Percentiles rank a stretch among this genome's conserved stretches.
Evolutionary conservation across 2,329 filamentous ascomycete genomes (phyloP).

Genomic region (Ascochyta pisi): DNA sequence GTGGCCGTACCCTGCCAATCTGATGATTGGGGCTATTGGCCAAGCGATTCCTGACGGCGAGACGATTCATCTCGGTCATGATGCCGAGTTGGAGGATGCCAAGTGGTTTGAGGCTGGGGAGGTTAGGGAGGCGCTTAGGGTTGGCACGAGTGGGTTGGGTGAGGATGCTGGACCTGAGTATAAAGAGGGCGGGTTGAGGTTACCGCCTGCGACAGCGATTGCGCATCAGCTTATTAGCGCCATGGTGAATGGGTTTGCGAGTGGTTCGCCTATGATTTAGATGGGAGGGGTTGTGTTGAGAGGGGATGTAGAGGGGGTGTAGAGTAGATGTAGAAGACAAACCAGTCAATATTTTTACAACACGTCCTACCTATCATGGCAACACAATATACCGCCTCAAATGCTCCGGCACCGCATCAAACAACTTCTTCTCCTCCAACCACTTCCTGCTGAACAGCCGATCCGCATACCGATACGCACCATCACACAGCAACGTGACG

Average conservation of each 20-base stretch:
- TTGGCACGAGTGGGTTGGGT: constrained; percentile 72
- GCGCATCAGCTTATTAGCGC: constrained; percentile 86
- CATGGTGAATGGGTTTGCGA: constrained; percentile 77
- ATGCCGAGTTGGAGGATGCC: constrained; percentile 89
- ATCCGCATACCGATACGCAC: constrained; percentile 97
- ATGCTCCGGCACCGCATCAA: constrained; percentile 81
- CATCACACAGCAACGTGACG: constrained; percentile 92
- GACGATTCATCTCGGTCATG: constrained; percentile 80
- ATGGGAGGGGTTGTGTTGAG: background rate
- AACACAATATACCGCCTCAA: constrained; percentile 94
- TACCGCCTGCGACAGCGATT: constrained; percentile 89
- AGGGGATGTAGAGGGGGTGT: background rate
- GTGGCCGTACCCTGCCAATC: constrained; percentile 61
- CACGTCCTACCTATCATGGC: constrained; percentile 57
- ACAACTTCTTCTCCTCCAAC: constrained; percentile 84
- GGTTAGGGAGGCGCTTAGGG: constrained; percentile 73
- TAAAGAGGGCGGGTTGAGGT: constrained; percentile 75
- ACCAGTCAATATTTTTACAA: background rate
- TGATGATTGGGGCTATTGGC: constrained; percentile 73
- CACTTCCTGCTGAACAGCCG: constrained; percentile 90
- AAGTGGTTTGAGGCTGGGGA: constrained; percentile 88
- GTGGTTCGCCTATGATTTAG: constrained; percentile 55
- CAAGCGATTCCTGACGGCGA: constrained; percentile 84
- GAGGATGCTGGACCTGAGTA: constrained; percentile 70
- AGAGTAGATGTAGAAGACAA: background rate